Conservation (phyloP, 2,329 filamentous ascomycete species). For the Arthrobotrys sinensis region DNA sequence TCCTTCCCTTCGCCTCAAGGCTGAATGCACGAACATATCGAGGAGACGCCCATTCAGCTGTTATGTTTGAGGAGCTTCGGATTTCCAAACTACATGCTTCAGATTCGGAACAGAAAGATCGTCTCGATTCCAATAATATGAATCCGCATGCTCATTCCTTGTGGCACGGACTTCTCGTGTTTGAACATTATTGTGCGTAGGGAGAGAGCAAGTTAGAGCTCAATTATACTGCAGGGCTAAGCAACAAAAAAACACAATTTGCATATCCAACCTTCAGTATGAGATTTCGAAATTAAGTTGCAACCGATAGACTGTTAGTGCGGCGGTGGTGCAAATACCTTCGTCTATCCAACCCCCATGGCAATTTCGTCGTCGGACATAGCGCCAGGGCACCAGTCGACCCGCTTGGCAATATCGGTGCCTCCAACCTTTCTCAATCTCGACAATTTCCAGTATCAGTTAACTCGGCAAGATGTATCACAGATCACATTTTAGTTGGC, state of each 20-base stretch:
- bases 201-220: conserved; percentile 22
- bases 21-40: conserved; percentile 18
- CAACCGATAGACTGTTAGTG: conserved; percentile 27
- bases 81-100: conserved; percentile 38
- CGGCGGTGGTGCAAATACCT: conserved; percentile 16
- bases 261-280: conserved; percentile 46
- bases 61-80: conserved; percentile 32
- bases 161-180: conserved; percentile 33
- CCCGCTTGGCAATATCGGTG: conserved; percentile 39
- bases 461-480: conserved; percentile 24
- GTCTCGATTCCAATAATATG: conserved; percentile 45
- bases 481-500: conserved; percentile 32
- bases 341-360: conserved; percentile 18
- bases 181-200: conserved; percentile 9
- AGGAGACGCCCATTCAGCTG: conserved; percentile 8
- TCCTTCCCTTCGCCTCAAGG: conserved; percentile 19
- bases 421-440: conserved; percentile 28
- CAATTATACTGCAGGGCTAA: conserved; percentile 16
- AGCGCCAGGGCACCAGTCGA: conserved; percentile 31
- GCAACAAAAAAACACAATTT: conserved; percentile 20
- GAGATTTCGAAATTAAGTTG: conserved; percentile 7
- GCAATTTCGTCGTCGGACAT: conserved; percentile 33
- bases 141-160: conserved; percentile 32
- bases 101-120: conserved; percentile 26
- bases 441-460: conserved; percentile 12